Evolutionary conservation across 768 basidiomycete genomes (phyloP).

Genomic region (Pleurotus platypus): DNA sequence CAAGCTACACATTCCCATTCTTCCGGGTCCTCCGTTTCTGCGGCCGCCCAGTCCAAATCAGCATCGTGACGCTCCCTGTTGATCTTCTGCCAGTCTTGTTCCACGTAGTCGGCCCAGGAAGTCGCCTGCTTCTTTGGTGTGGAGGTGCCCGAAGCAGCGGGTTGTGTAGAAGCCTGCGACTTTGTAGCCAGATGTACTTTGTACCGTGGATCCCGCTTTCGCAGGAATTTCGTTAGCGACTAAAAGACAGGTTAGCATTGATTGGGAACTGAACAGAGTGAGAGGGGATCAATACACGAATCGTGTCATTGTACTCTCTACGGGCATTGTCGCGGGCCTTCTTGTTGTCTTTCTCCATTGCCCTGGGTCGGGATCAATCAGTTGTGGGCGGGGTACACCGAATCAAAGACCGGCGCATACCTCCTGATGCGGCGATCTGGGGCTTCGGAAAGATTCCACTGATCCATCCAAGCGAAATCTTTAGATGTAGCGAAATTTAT

Average conservation of each 20-base stretch:
- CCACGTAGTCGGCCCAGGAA: conserved; percentile 50
- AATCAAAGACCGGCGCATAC: conserved; percentile 25
- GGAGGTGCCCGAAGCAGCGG: conserved; percentile 24
- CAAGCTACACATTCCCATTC: conserved; percentile 98
- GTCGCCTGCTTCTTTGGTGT: conserved; percentile 28
- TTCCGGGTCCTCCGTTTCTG: conserved; percentile 66
- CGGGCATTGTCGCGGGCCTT: conserved; percentile 84
- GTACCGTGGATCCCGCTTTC: conserved; percentile 89
- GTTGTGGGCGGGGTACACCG: neutral
- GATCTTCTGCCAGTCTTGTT: conserved; percentile 88
- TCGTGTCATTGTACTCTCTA: conserved; percentile 88
- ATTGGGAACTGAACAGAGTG: neutral
- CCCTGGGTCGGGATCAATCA: conserved; percentile 31
- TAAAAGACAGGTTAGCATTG: conserved; percentile 20
- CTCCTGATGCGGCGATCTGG: conserved; percentile 84
- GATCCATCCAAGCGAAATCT: conserved; percentile 84
- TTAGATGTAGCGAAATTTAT: conserved; percentile 82
- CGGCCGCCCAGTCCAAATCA: conserved; percentile 74
- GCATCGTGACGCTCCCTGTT: conserved; percentile 33
- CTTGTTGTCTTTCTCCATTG: conserved; percentile 97
- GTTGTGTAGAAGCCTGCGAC: conserved; percentile 30
- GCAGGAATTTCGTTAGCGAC: conserved; percentile 72
- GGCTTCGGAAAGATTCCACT: conserved; percentile 80
- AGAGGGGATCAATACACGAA: conserved; percentile 53
- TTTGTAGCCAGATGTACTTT: conserved; percentile 56